A percentile compares a stretch with the other conserved stretches of the same genome.
phyloP scores from a whole-genome alignment of 2,329 filamentous ascomycete species.

The Tolypocladium paradoxum region DNA sequence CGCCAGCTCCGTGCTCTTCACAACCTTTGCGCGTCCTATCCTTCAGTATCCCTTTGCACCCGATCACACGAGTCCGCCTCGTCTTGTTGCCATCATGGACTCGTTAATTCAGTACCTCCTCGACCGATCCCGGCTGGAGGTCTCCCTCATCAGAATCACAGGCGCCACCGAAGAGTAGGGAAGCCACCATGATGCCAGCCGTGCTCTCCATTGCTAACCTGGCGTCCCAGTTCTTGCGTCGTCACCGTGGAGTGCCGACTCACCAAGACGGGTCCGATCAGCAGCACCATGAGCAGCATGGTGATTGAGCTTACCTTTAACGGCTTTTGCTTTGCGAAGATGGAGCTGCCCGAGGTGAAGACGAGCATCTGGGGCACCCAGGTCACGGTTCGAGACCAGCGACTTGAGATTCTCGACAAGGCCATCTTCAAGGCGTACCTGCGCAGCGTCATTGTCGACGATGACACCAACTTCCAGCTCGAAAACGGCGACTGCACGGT shows the following conservation, averaged over 20 bases:
- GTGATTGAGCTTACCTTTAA: constrained; percentile 18
- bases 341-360: constrained; percentile 17
- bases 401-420: constrained; percentile 17
- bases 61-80: neutral
- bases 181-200: neutral
- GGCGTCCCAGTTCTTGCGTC: constrained; percentile 14
- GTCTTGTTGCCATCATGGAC: constrained; percentile 11
- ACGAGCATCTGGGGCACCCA: constrained; percentile 16
- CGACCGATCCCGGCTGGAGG: constrained; percentile 15
- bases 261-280: constrained; percentile 18
- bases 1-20: constrained; percentile 11
- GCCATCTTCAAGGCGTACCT: constrained; percentile 18
- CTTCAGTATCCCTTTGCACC: constrained; percentile 3
- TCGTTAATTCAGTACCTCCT: constrained; percentile 18
- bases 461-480: constrained; percentile 16
- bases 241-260: constrained; percentile 18
- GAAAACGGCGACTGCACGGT: constrained; percentile 17
- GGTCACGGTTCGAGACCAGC: constrained; percentile 15
- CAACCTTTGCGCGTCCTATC: constrained; percentile 11
- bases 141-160: constrained; percentile 18
- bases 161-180: constrained; percentile 19
- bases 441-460: constrained; percentile 16
- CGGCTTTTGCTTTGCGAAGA: constrained; percentile 16
- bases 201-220: neutral
- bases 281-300: constrained; percentile 18